Conservation (phyloP, 371 early-diverging fungal genomes). For the Mortierella sp. region DNA sequence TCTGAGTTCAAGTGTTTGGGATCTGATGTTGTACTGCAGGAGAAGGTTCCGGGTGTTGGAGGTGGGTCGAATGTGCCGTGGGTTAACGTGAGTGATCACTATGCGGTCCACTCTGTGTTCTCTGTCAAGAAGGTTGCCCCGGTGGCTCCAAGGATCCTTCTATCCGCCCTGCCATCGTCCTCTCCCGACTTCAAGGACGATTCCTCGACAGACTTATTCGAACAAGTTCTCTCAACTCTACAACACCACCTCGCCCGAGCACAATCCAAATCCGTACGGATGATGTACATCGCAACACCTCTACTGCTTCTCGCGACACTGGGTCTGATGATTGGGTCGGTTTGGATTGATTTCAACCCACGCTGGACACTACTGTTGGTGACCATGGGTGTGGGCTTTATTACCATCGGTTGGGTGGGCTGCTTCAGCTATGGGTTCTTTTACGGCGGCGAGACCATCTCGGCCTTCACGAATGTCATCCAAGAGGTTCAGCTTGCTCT, state of each 20-base stretch:
- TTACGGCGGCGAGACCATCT: constrained; percentile 39
- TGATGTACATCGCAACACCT: constrained; percentile 5
- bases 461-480: constrained; percentile 31
- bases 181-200: background rate
- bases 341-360: constrained; percentile 13
- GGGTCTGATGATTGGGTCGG: constrained; percentile 8
- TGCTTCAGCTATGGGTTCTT: constrained; percentile 47
- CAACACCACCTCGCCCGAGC: constrained; percentile 9
- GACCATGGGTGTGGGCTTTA: background rate
- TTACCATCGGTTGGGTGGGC: constrained; percentile 14
- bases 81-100: constrained; percentile 71
- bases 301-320: constrained; percentile 6
- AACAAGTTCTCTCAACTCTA: constrained; percentile 12
- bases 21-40: constrained; percentile 62
- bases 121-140: background rate
- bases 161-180: background rate
- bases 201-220: constrained; percentile 1
- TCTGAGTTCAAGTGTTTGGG: constrained; percentile 59
- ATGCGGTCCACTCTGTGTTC: constrained; percentile 68
- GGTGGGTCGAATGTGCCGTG: background rate
- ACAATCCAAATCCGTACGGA: background rate
- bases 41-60: constrained; percentile 52
- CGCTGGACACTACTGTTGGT: background rate
- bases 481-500: constrained; percentile 36
- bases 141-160: background rate